These are phyloP conservation scores for Coniochaeta sp. DNA, from an alignment of 2,329 filamentous ascomycete species.

Conservation along the genomic window DNA sequence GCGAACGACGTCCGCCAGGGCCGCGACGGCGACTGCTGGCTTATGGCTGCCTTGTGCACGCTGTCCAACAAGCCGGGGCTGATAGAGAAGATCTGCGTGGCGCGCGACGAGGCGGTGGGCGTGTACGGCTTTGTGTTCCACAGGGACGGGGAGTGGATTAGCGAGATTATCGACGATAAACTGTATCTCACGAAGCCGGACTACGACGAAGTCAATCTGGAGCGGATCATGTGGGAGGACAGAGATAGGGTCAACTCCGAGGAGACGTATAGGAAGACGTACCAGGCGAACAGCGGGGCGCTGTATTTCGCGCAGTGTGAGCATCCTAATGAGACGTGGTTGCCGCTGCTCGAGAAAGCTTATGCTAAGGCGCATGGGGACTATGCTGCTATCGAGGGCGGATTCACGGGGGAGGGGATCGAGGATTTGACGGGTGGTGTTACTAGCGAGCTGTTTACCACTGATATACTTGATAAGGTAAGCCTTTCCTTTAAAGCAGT, in stretches of 20 bases:
- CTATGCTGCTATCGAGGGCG: conserved; percentile 64
- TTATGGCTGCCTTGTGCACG: conserved; percentile 72
- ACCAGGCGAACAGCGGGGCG: conserved; percentile 61
- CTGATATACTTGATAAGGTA: conserved; percentile 63
- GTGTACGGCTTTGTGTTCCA: conserved; percentile 84
- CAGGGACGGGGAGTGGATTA: conserved; percentile 68
- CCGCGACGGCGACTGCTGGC: conserved; percentile 75
- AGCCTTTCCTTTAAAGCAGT: not conserved
- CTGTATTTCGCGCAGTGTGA: conserved; percentile 65
- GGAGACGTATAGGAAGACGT: conserved; percentile 52
- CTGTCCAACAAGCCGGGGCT: conserved; percentile 65
- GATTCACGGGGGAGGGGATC: conserved; percentile 41
- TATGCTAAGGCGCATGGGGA: conserved; percentile 71
- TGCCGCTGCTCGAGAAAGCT: conserved; percentile 65
- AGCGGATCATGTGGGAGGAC: conserved; percentile 37
- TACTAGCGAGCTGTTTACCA: conserved; percentile 59
- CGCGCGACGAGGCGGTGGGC: conserved; percentile 62
- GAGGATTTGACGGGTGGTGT: conserved; percentile 60
- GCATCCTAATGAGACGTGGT: conserved; percentile 64
- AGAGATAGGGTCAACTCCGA: conserved; percentile 43
- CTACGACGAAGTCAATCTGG: conserved; percentile 51
- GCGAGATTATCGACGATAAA: conserved; percentile 50
- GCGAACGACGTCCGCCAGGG: conserved; percentile 76
- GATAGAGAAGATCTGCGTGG: conserved; percentile 68
- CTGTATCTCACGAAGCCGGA: conserved; percentile 48